A percentile compares a stretch with the other conserved stretches of the same genome.
These are phyloP conservation scores for Fragaria vesca DNA, from an alignment of 306 rosid species.

Conservation along the genomic window DNA sequence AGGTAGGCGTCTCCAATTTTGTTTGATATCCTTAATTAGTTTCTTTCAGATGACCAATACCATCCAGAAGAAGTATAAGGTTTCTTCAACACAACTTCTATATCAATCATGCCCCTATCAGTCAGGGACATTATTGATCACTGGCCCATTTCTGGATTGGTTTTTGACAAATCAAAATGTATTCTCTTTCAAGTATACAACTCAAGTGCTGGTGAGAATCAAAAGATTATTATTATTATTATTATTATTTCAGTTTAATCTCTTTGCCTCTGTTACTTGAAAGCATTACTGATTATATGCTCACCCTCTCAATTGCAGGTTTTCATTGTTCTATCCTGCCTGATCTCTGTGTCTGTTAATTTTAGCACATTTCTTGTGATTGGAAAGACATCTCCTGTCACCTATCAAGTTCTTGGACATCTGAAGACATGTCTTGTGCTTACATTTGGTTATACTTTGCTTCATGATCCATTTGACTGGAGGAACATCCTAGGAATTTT, in stretches of 20 bases:
- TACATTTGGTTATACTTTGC: conserved; percentile 84
- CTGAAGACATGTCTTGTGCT: conserved; percentile 90
- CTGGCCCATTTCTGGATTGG: conserved; percentile 85
- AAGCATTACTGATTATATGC: conserved; percentile 7
- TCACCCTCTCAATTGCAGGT: conserved; percentile 46
- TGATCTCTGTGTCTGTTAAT: conserved; percentile 90
- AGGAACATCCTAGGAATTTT: conserved; percentile 81
- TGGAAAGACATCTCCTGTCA: conserved; percentile 95
- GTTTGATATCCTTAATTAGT: conserved; percentile 63
- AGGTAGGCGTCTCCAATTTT: conserved; percentile 5
- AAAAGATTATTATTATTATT: neutral
- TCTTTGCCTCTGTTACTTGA: neutral
- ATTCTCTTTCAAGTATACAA: conserved; percentile 81
- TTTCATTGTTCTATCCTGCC: conserved; percentile 84
- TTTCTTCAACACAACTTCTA: conserved; percentile 94
- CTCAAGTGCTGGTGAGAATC: conserved; percentile 84
- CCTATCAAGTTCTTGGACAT: conserved; percentile 98
- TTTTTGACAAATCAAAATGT: conserved; percentile 73
- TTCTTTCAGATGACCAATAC: conserved; percentile 89
- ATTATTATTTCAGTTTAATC: neutral
- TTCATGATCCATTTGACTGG: conserved; percentile 91
- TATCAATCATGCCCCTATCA: conserved; percentile 95
- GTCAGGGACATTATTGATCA: conserved; percentile 71
- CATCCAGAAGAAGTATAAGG: conserved; percentile 91
- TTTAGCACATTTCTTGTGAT: conserved; percentile 95